Base-by-base conservation (phyloP, 73 alveolate genomes). In the Paramecium biaurelia region DNA sequence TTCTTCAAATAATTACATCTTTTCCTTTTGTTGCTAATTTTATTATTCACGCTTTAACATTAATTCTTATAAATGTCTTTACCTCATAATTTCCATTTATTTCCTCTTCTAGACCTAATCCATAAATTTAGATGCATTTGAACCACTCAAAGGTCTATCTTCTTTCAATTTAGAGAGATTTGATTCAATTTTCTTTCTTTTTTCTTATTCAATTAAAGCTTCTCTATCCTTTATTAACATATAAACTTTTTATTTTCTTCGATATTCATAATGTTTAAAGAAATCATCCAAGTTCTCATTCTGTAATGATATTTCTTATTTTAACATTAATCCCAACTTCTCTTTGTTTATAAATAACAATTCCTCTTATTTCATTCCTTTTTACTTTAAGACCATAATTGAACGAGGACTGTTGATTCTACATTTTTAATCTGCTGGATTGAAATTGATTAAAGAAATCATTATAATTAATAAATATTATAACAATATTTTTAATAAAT, bases 241-340 rank as follows among this genome's bases (percentile, higher is more conserved):
- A 12, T 79, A 79, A 18, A 79, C 74, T 45, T 79, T 79, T 63
- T 79, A 79, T 79, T 79, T 7, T 47, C 90, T 79, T 47, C 72
- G 5, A 79, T 79, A 79, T 45, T 79, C 90, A 45, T 79, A 79
- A 43, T 79, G 90, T 41, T 47, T 79, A 79, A 43, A 79, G 56
- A 79, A 79, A 26, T 79, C 90, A 79, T 79, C 90, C 12, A 79
- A 47, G 30, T 41, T 79, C 74, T 79, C 56, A 42, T 47, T 53
- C 56, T 38, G 74, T 21, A 79, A 43, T 24, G 70, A 23, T 42
- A 43, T 79, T 43, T 42, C 90, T 30, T 79, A 37, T 38, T 26
- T 34, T 7, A 79, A 18, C 70, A 79, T 79, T 1, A 18, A 4
- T n/a, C 74, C 76, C 20, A 79, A 41, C n/a, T 79, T 79, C 37